Base-by-base conservation (phyloP, 805 yeast genomes). In the Starmerella cellae region DNA sequence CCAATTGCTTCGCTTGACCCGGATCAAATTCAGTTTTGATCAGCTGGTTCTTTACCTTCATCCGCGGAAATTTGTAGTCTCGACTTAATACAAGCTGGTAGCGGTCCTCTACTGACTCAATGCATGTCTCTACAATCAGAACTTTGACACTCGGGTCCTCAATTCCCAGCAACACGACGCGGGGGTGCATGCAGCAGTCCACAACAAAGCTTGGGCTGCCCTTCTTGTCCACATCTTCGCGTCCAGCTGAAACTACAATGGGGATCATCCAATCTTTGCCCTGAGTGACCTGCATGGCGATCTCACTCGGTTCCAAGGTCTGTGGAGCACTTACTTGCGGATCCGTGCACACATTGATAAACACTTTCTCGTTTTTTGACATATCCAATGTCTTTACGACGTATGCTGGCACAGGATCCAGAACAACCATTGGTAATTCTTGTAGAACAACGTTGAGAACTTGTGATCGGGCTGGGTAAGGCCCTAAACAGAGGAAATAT, bases 231-330 rank as follows among this genome's bases (percentile, higher is more conserved):
- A 46, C 56, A 35, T 71, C 79, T 6, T 52, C 51, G 11, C 77
- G 55, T 37, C 70, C 72, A 0, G 69, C 66, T 0, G 88, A 75
- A 0, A 82, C 74, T 1, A 81, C 70, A 2, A 87, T 74, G 1
- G 95, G 95, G 2, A 84, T 78, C 45, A 80, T 85, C 94, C 95
- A 85, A 54, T 79, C 68, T 53, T 77, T 77, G 29, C 73, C 74
- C 60, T 77, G 72, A 19, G 80, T 77, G 39, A 74, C 59, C 1
- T 79, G 76, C 52, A 76, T 76, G 2, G 82, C 74, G 2, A 64
- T 58, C 30, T 64, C 68, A 3, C 51, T 48, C 11, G 51, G 43
- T 23, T 48, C 53, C 6, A 46, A 43, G 20, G 49, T 47, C 21
- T 59, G 70, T 0, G 94, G 94, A 21, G 64, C 54, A 3, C 93